Evolutionary conservation across 1,284 basidiomycete genomes (phyloP), one percentile per base, ranked within the genome.

Genomic region (Polyporus tsugae): DNA sequence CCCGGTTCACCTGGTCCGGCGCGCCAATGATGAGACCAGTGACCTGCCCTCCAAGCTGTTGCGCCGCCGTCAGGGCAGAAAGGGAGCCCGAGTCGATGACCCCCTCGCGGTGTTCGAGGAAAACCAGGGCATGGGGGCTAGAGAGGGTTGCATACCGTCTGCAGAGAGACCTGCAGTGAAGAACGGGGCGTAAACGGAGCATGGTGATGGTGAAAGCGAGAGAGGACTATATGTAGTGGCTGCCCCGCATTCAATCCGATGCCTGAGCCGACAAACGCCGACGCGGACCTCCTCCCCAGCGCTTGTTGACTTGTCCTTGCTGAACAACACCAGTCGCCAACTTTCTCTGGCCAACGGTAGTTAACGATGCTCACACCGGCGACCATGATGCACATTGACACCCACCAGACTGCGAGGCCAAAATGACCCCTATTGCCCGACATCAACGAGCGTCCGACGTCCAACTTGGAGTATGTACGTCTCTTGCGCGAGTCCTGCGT

Each of bases 51-150:
- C 95, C 95, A 13, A 99, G 86, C 75, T 93, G 86, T 72, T 89
- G 84, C 1, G 97, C 97, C 36, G 97, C 97, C 1, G 95, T 95
- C 72, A 99, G 82, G 44, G 97, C 97, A 41, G 93, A 95, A 67
- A 98, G 86, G n/a, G 94, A 93, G 10, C 89, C 91, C 6, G 95
- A 87, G 71, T 96, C 95, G 74, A 99, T 87, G 73, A 87, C 86
- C 60, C 95, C 96, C 63, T 89, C 86, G 68, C 89, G 90, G 80
- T 98, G 95, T 81, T 98, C 97, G 70, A 98, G 84, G 75, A 95
- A 93, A 62, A 98, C 90, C 22, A 98, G 88, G 0, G 95, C 89
- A 78, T 92, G 89, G 0, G 91, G 89, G 25, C 87, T 82, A 0
- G 84, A 69, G 35, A 84, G 78, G 2, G 89, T 87, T 2, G 90